A percentile compares a stretch with the other conserved stretches of the same genome.
Conservation (phyloP, 2,329 filamentous ascomycete species). For the Aspergillus transmontanensis region DNA sequence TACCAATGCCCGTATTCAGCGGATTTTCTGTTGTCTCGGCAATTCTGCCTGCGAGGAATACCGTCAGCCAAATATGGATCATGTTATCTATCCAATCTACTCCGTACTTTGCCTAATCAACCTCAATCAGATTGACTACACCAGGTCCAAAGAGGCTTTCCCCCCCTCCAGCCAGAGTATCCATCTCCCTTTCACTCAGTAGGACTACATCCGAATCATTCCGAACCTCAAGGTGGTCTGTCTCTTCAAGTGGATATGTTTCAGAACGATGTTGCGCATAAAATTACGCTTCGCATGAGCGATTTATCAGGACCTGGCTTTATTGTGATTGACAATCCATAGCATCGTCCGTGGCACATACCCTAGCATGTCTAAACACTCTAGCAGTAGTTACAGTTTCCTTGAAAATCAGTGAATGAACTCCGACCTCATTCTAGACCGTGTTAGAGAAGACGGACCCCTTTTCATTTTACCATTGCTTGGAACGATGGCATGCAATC, state of each 20-base stretch:
- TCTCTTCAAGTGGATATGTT: slow-evolving; percentile 2
- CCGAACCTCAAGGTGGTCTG: background rate
- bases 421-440: background rate
- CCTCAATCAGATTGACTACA: background rate
- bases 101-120: background rate
- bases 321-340: background rate
- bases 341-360: too few species aligned
- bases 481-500: background rate
- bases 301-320: background rate
- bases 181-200: background rate
- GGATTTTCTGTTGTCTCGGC: background rate
- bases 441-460: background rate
- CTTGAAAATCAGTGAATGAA: background rate
- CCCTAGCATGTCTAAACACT: background rate
- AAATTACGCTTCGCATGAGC: background rate
- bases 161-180: background rate
- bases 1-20: background rate
- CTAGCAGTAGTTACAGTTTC: background rate
- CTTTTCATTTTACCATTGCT: background rate
- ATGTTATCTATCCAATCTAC: too few species aligned
- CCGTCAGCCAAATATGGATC: background rate
- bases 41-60: background rate
- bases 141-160: too few species aligned
- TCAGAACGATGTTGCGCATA: slow-evolving; percentile 3
- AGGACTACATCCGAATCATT: background rate